Base-by-base conservation (phyloP, 2,329 filamentous ascomycete species). In the Emydomyces testavorans region DNA sequence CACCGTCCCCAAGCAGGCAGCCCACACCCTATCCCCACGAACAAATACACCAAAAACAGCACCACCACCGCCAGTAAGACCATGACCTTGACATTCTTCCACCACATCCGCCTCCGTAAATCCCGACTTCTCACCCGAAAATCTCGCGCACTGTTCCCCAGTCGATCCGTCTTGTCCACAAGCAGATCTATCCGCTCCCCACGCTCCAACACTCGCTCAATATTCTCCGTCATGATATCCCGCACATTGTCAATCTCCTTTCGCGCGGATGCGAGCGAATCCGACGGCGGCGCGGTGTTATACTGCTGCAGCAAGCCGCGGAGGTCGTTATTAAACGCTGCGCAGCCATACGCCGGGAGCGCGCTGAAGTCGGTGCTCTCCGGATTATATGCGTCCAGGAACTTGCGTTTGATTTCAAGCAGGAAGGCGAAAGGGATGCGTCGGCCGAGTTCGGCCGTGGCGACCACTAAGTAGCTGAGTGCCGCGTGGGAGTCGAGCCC, bases 61-160 rank as follows among this genome's bases (percentile, higher is more conserved):
- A 74, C 61, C 24, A 75, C 72, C 26, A 92, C 67, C 1, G 89
- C 86, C 37, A 95, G 61, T 57, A 98, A 66, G 5, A 78, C 82
- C 88, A 96, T 94, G 57, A 98, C 69, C 71, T 93, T 93, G 38
- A 94, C 77, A 65, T 98, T 96, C 80, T 96, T 96, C 90, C 90
- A 96, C 92, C 92, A 98, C 92, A 98, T 96, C 67, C 83, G 78
- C 62, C 93, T 77, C 71, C 92, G 85, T 58, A 98, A 66, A 1
- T 87, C 88, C 21, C 88, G 74, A 64, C 85, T 93, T 56, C 90
- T 76, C 15, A 96, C 82, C 45, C 92, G 74, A 63, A 98, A 98
- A 63, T 98, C 92, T 58, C 82, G 75, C 46, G 92, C 88, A 64
- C 80, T 92, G 23, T 85, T 86, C 11, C 90, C 92, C 32, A 98